These are phyloP conservation scores for Fragilaria crotonensis DNA, from an alignment of 108 stramenopile species.

Conservation along the genomic window DNA sequence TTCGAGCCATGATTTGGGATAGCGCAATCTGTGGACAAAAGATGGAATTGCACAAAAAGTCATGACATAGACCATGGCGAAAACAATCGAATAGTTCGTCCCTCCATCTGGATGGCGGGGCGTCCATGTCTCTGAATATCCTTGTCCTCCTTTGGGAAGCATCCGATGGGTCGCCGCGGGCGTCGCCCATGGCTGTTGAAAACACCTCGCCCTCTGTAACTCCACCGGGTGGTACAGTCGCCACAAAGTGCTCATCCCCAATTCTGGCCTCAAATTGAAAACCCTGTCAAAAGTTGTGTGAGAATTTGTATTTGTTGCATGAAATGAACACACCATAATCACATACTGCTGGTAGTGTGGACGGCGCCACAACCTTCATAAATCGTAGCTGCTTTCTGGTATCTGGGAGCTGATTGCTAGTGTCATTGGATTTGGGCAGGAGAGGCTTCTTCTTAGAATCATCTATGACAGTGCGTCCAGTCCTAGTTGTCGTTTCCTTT, in stretches of 20 bases:
- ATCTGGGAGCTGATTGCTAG: no score
- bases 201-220: slow-evolving; percentile 52
- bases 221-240: slow-evolving; percentile 36
- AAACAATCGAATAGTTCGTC: slow-evolving; percentile 23
- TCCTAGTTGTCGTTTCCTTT: no score
- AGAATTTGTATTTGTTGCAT: no score
- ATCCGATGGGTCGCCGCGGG: not conserved
- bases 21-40: slow-evolving; percentile 20
- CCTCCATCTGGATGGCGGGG: slow-evolving; percentile 22
- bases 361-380: not conserved
- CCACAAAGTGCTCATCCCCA: slow-evolving; percentile 11
- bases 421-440: no score
- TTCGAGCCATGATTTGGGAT: slow-evolving; percentile 25
- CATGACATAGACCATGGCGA: slow-evolving; percentile 12
- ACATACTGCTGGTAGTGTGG: not conserved
- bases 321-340: not conserved
- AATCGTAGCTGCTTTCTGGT: not conserved
- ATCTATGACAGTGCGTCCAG: no score
- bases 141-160: not conserved
- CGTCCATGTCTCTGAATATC: slow-evolving; percentile 2
- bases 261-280: slow-evolving; percentile 9
- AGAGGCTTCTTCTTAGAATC: no score
- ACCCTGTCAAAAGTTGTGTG: no score
- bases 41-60: slow-evolving; percentile 13
- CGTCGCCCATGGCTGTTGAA: slow-evolving; percentile 9